These are phyloP conservation scores for Quercus berberidifolia DNA, from an alignment of 306 rosid species.

Conservation along the genomic window DNA sequence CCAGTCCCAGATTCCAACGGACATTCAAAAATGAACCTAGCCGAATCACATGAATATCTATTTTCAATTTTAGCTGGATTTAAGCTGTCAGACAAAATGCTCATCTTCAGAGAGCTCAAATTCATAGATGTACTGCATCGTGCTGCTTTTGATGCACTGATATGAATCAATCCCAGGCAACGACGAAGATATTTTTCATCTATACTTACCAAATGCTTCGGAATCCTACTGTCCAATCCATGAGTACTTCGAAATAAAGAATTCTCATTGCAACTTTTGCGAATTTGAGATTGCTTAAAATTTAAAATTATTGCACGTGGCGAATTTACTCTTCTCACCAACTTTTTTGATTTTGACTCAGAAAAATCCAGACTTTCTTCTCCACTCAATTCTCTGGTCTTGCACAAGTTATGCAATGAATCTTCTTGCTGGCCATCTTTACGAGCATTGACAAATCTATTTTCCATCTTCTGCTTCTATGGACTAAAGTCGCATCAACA, in stretches of 20 bases:
- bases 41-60: slow-evolving; percentile 31
- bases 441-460: slow-evolving; percentile 33
- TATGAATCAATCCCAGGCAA: slow-evolving; percentile 71
- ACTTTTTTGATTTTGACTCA: slow-evolving; percentile 44
- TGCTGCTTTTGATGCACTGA: slow-evolving; percentile 54
- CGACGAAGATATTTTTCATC: slow-evolving; percentile 83
- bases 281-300: slow-evolving; percentile 47
- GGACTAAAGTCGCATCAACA: slow-evolving; percentile 23
- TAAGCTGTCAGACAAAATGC: slow-evolving; percentile 40
- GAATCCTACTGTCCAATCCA: slow-evolving; percentile 61
- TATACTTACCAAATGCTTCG: slow-evolving; percentile 68
- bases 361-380: slow-evolving; percentile 42
- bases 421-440: slow-evolving; percentile 35
- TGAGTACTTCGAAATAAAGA: slow-evolving; percentile 37
- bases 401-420: slow-evolving; percentile 31
- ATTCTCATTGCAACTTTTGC: slow-evolving; percentile 45
- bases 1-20: slow-evolving; percentile 26
- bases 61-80: slow-evolving; percentile 23
- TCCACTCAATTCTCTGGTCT: slow-evolving; percentile 39
- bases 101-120: slow-evolving; percentile 41
- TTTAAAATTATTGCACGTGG: slow-evolving; percentile 45
- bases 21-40: slow-evolving; percentile 31
- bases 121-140: slow-evolving; percentile 44
- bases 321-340: slow-evolving; percentile 51
- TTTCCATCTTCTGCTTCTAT: slow-evolving; percentile 55